Evolutionary conservation across 2,329 filamentous ascomycete species (phyloP).

Genomic region (Leptographium procerum): DNA sequence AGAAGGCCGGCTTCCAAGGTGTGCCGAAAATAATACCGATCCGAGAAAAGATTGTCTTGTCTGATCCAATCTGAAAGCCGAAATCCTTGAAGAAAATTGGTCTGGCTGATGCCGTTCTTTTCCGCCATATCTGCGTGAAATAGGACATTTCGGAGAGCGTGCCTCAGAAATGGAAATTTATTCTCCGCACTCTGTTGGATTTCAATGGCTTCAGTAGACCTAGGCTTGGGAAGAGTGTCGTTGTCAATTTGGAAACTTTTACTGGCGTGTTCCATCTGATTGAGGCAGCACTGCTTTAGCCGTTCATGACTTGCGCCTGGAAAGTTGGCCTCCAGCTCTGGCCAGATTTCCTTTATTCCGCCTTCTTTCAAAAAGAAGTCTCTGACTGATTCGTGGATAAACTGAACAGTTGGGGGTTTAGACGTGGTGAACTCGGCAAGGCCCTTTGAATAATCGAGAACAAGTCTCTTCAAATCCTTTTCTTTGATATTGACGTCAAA

Average conservation of each 20-base stretch:
- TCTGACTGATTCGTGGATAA: constrained; percentile 40
- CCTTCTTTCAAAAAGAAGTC: constrained; percentile 31
- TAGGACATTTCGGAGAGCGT: constrained; percentile 28
- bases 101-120: constrained; percentile 16
- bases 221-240: neutral
- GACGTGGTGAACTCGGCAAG: constrained; percentile 30
- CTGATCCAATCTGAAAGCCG: constrained; percentile 19
- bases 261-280: constrained; percentile 21
- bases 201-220: neutral
- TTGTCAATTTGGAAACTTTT: neutral
- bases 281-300: constrained; percentile 31
- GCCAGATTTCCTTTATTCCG: constrained; percentile 20
- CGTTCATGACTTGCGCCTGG: constrained; percentile 26
- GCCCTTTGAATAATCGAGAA: constrained; percentile 36
- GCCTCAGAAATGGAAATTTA: constrained; percentile 33
- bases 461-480: constrained; percentile 19
- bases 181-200: neutral
- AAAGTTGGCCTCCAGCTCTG: constrained; percentile 21
- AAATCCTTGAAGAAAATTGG: constrained; percentile 21
- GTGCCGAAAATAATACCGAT: neutral
- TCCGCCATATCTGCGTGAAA: constrained; percentile 28
- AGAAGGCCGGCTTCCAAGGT: neutral
- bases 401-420: constrained; percentile 29
- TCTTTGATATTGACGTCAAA: constrained; percentile 7
- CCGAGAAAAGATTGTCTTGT: constrained; percentile 15